Conservation (phyloP, 371 early-diverging fungal genomes). For the Mucor racemosus region DNA sequence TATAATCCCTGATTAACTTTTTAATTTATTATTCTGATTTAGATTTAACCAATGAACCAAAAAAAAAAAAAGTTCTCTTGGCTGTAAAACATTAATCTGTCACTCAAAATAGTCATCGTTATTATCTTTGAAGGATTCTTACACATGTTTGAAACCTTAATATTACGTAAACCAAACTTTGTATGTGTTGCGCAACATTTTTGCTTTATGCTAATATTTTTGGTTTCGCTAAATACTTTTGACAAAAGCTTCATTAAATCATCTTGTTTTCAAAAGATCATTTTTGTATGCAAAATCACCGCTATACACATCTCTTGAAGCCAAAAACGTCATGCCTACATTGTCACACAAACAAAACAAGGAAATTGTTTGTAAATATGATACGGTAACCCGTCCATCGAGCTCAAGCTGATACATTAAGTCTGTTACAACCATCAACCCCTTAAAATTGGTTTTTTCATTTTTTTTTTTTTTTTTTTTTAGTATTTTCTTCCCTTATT, state of each 20-base stretch:
- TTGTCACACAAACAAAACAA: neutral
- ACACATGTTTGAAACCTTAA: neutral
- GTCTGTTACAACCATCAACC: neutral
- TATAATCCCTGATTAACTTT: neutral
- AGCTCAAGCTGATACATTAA: constrained; percentile 3
- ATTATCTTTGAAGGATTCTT: neutral
- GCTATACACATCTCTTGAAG: neutral
- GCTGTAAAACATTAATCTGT: constrained; percentile 1
- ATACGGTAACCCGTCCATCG: neutral
- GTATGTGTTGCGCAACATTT: too few relatives aligned
- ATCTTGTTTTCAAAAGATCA: too few relatives aligned
- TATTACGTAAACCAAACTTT: neutral
- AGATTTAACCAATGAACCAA: neutral
- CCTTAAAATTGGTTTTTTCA: neutral
- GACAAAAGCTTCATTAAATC: too few relatives aligned
- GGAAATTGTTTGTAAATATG: neutral
- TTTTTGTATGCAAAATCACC: too few relatives aligned
- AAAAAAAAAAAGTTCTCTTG: too few relatives aligned
- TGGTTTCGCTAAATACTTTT: too few relatives aligned
- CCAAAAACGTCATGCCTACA: neutral
- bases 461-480: neutral
- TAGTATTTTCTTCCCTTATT: neutral
- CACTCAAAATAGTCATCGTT: neutral
- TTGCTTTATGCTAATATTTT: too few relatives aligned
- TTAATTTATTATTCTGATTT: neutral